Conservation (phyloP, 495 filamentous ascomycete genomes). For the Penicillium turbatum region DNA sequence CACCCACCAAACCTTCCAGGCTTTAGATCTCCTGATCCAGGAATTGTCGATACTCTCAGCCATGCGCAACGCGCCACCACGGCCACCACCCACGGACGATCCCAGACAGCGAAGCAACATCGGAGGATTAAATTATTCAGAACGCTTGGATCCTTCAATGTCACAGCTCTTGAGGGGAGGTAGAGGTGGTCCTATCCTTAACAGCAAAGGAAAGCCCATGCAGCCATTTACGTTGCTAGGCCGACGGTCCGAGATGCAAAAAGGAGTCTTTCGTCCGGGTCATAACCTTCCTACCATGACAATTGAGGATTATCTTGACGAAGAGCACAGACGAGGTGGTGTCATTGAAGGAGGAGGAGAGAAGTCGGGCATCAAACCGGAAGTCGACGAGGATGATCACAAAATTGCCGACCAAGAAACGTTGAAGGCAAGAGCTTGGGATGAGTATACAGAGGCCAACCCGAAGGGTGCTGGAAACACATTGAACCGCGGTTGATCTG, state of each 20-base stretch:
- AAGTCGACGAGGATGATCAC: slow-evolving; percentile 83
- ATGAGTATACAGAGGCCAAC: slow-evolving; percentile 90
- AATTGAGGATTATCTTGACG: slow-evolving; percentile 95
- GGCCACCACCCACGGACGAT: slow-evolving; percentile 41
- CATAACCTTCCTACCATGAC: slow-evolving; percentile 96
- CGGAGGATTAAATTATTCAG: slow-evolving; percentile 55
- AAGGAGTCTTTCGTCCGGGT: slow-evolving; percentile 83
- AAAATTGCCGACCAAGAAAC: slow-evolving; percentile 84
- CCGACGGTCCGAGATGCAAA: slow-evolving; percentile 68
- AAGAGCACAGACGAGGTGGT: slow-evolving; percentile 81
- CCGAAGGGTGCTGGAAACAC: slow-evolving; percentile 84
- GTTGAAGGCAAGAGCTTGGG: slow-evolving; percentile 91
- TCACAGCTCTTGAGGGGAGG: slow-evolving; percentile 49
- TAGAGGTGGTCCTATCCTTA: slow-evolving; percentile 72
- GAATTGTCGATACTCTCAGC: slow-evolving; percentile 77
- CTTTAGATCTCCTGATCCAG: slow-evolving; percentile 75
- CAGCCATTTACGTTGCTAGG: slow-evolving; percentile 85
- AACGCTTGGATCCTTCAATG: slow-evolving; percentile 66
- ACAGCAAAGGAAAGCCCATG: slow-evolving; percentile 75
- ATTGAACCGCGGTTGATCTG: slow-evolving; percentile 66
- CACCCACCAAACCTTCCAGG: slow-evolving; percentile 77
- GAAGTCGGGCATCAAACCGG: slow-evolving; percentile 61
- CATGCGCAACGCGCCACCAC: slow-evolving; percentile 48
- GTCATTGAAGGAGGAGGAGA: slow-evolving; percentile 81
- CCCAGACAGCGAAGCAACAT: slow-evolving; percentile 43